A percentile compares a stretch with the other conserved stretches of the same genome.
phyloP scores from a whole-genome alignment of 148 eudicot genomes.

The Rhododendron vialii region DNA sequence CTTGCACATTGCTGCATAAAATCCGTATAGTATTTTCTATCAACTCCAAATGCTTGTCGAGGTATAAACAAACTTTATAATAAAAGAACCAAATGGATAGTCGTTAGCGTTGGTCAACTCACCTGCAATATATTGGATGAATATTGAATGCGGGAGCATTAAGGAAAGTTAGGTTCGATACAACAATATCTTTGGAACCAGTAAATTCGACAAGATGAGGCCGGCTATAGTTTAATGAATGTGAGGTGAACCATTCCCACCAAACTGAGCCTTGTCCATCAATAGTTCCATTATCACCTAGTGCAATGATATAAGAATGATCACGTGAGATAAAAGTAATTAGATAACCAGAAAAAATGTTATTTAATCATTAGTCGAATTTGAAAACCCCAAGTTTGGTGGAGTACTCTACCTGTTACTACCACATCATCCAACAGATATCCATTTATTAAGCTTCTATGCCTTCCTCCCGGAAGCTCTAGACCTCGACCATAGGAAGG shows the following conservation, averaged over 20 bases:
- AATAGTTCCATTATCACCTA: conserved; percentile 56
- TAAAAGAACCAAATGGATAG: background rate
- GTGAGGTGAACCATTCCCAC: conserved; percentile 44
- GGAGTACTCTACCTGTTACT: conserved; percentile 35
- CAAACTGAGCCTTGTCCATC: conserved; percentile 56
- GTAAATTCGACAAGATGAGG: conserved; percentile 55
- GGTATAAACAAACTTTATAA: background rate
- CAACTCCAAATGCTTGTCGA: background rate
- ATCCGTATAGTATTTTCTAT: background rate
- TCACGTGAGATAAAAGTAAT: background rate
- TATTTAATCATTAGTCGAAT: background rate
- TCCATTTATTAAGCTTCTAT: conserved; percentile 47
- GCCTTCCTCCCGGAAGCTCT: conserved; percentile 40
- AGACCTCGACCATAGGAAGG: conserved; percentile 54
- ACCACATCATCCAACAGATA: conserved; percentile 45
- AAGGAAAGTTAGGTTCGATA: conserved; percentile 48
- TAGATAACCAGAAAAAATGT: background rate
- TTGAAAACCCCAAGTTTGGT: background rate
- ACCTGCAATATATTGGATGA: conserved; percentile 60
- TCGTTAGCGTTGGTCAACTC: background rate
- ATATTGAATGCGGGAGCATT: conserved; percentile 46
- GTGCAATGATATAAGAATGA: background rate
- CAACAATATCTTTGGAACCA: conserved; percentile 34
- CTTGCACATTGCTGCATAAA: conserved; percentile 40
- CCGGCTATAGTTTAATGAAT: conserved; percentile 40